Conservation (phyloP, 805 yeast genomes). For the Scheffersomyces amazonensis region DNA sequence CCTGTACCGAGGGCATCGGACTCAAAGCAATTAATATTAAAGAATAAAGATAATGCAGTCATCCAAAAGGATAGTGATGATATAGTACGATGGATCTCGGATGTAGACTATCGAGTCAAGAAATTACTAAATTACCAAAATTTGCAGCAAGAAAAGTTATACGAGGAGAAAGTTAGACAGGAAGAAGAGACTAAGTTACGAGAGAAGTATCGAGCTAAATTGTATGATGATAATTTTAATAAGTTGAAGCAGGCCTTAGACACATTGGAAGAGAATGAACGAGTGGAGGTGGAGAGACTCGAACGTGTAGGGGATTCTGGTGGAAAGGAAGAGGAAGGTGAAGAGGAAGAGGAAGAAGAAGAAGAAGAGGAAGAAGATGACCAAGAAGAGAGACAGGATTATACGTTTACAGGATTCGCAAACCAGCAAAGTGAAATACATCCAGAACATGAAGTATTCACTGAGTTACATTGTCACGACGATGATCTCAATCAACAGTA, state of each 20-base stretch:
- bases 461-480: too few relatives aligned
- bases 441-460: too few relatives aligned
- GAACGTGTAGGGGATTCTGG: too few relatives aligned
- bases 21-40: background rate
- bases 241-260: conserved; percentile 7
- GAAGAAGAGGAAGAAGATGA: conserved; percentile 6
- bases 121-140: conserved; percentile 15
- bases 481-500: too few relatives aligned
- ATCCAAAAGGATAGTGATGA: conserved; percentile 12
- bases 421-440: too few relatives aligned
- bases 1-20: background rate
- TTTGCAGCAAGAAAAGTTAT: conserved; percentile 12
- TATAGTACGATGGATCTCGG: conserved; percentile 29
- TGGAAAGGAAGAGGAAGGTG: conserved; percentile 6
- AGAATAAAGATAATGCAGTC: background rate
- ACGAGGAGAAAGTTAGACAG: conserved; percentile 11
- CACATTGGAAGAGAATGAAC: conserved; percentile 2
- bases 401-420: too few relatives aligned
- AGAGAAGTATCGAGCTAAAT: conserved; percentile 16
- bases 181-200: conserved; percentile 17
- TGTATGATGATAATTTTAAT: conserved; percentile 14
- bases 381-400: conserved; percentile 6
- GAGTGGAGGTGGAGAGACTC: conserved; percentile 10
- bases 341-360: conserved; percentile 1
- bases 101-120: conserved; percentile 18